Percentiles rank a stretch among this genome's conserved stretches.
Conservation (phyloP, 305 asterid species). For the Solanum chacoense region DNA sequence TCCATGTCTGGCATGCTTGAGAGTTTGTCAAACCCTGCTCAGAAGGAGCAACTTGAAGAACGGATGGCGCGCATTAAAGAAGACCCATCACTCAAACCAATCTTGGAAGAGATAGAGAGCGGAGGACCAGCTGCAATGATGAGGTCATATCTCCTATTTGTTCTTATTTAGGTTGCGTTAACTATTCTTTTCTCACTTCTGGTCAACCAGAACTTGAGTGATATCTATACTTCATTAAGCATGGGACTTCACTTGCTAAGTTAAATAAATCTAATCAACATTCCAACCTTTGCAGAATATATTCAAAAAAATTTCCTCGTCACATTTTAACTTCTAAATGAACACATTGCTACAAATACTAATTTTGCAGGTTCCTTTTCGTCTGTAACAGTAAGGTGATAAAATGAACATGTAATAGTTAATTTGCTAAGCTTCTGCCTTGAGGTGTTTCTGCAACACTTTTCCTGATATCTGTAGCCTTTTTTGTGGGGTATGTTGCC, state of each 20-base stretch:
- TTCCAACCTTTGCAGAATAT: neutral
- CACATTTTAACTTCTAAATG: neutral
- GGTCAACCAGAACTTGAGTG: neutral
- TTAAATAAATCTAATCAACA: neutral
- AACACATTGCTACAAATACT: neutral
- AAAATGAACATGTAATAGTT: neutral
- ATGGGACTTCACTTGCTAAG: neutral
- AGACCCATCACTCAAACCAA: slow-evolving; percentile 96
- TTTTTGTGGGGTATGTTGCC: neutral
- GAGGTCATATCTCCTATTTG: slow-evolving; percentile 39
- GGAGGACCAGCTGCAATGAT: slow-evolving; percentile 99
- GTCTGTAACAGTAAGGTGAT: neutral
- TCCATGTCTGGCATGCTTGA: slow-evolving; percentile 97
- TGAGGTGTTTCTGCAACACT: neutral
- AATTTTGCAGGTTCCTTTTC: neutral
- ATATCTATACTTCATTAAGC: neutral
- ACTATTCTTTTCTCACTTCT: neutral
- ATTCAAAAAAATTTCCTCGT: neutral
- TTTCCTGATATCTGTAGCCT: neutral
- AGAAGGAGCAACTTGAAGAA: slow-evolving; percentile 84
- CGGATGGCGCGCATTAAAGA: slow-evolving; percentile 77
- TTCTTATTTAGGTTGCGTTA: neutral
- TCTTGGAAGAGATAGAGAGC: slow-evolving; percentile 83
- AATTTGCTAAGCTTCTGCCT: neutral
- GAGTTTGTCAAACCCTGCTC: slow-evolving; percentile 70